Evolutionary conservation across 306 rosid species (phyloP), one percentile per base, ranked within the genome.

Genomic region (Lablab purpureus): DNA sequence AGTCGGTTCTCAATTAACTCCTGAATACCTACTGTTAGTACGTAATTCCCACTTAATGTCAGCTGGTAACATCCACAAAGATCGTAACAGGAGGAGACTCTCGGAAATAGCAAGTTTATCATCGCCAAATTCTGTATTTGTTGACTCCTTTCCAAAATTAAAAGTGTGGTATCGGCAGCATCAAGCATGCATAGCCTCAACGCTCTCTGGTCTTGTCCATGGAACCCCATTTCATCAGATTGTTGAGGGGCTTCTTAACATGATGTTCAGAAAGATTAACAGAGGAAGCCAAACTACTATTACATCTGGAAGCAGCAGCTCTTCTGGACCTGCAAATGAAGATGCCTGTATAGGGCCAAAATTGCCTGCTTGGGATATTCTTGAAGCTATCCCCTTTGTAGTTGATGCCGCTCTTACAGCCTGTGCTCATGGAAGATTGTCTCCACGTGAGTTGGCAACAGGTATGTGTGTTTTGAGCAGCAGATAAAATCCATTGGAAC

Each of bases 341-440:
- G 97, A 91, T 81, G 62, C 75, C 73, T 78, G 82, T 75, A 21
- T 76, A 49, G 90, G 97, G 81, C 96, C 99, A 76, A 90, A 85
- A 82, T 89, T 95, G 84, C 99, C 98, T 30, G 98, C 99, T 67
- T 95, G 99, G 99, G 99, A 95, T 88, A 90, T 93, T 79, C 87
- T 95, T 81, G 97, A 90, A 87, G 98, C 96, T 69, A 87, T 90
- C 83, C 99, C 99, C 72, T 95, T 90, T 74, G 97, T 93, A 73
- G 94, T 93, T 85, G 99, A 95, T 88, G 97, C 99, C 72, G 99
- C 99, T 84, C 82, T 95, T 67, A 95, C 96, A 56, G 98, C 99
- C 70, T 95, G 99, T 85, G 93, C 97, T 78, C 99, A 95, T 80
- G 98, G 97, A 84, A 87, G 88, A 75, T 86, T 95, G 49, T 95